Conservation (phyloP, 2,329 filamentous ascomycete species). For the Rutstroemia sp. region DNA sequence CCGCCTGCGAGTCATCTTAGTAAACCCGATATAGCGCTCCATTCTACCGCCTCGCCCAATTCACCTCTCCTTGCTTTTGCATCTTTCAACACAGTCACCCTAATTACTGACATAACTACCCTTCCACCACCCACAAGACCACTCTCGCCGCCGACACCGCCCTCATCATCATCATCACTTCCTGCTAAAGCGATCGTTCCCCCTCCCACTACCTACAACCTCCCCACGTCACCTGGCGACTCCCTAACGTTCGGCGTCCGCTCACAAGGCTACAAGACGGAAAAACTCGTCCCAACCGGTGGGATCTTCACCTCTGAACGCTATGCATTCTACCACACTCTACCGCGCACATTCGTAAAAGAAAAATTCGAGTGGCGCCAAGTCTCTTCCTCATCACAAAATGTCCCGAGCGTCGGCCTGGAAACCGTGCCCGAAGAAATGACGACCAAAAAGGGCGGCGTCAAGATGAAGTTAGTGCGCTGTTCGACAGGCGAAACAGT, state of each 20-base stretch:
- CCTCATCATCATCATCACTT: slow-evolving; percentile 2
- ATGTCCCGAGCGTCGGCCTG: not conserved
- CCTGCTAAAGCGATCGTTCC: not conserved
- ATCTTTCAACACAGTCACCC: slow-evolving; percentile 20
- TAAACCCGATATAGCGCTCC: slow-evolving; percentile 22
- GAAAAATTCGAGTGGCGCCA: slow-evolving; percentile 24
- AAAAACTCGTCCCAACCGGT: slow-evolving; percentile 15
- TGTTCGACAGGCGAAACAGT: slow-evolving; percentile 20
- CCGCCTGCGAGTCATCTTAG: not conserved
- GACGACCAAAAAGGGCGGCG: slow-evolving; percentile 14
- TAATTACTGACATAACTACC: slow-evolving; percentile 22
- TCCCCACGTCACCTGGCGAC: not conserved
- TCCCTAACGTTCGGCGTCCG: slow-evolving; percentile 9
- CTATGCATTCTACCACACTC: slow-evolving; percentile 20
- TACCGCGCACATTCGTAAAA: slow-evolving; percentile 13
- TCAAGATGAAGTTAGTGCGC: slow-evolving; percentile 21
- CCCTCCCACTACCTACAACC: slow-evolving; percentile 6
- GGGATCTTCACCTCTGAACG: slow-evolving; percentile 21
- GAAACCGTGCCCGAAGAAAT: slow-evolving; percentile 2
- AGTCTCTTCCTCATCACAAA: slow-evolving; percentile 2
- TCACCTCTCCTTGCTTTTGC: slow-evolving; percentile 20
- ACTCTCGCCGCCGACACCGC: slow-evolving; percentile 3
- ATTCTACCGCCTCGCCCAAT: slow-evolving; percentile 18
- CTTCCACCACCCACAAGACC: slow-evolving; percentile 15
- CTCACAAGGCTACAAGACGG: slow-evolving; percentile 12